These are phyloP conservation scores for Globisporangium irregulare DNA, from an alignment of 352 stramenopile genomes.

Conservation along the genomic window DNA sequence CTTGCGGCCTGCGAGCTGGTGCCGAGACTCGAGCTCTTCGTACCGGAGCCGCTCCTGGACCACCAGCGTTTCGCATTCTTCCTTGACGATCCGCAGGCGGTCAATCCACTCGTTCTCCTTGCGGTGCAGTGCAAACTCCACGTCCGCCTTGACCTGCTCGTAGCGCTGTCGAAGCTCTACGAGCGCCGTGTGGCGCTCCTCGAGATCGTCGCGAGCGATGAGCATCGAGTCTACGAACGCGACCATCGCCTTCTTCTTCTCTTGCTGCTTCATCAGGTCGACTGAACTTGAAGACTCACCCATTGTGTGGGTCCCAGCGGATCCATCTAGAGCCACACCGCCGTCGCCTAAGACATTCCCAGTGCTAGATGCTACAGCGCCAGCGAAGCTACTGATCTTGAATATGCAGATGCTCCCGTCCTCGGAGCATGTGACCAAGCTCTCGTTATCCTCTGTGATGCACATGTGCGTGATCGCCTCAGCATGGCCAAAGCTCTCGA, in stretches of 20 bases:
- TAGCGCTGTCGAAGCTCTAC: conserved; percentile 65
- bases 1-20: conserved; percentile 68
- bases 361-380: background rate
- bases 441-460: conserved; percentile 73
- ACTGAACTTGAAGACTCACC: background rate
- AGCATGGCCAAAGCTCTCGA: conserved; percentile 54
- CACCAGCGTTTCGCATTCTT: conserved; percentile 76
- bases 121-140: conserved; percentile 80
- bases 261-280: conserved; percentile 17
- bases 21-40: conserved; percentile 71
- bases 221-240: conserved; percentile 53
- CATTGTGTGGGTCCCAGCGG: background rate
- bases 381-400: conserved; percentile 24
- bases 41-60: conserved; percentile 74
- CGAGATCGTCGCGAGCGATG: conserved; percentile 72
- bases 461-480: conserved; percentile 62
- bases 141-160: conserved; percentile 76
- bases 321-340: background rate
- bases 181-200: conserved; percentile 53
- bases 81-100: conserved; percentile 68
- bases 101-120: conserved; percentile 90
- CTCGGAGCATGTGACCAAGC: conserved; percentile 53
- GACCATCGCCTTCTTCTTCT: conserved; percentile 25
- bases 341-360: background rate
- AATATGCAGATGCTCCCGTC: conserved; percentile 68